These are phyloP conservation scores for Phaffia tasmanica DNA, from an alignment of 768 basidiomycete genomes.

Conservation along the genomic window DNA sequence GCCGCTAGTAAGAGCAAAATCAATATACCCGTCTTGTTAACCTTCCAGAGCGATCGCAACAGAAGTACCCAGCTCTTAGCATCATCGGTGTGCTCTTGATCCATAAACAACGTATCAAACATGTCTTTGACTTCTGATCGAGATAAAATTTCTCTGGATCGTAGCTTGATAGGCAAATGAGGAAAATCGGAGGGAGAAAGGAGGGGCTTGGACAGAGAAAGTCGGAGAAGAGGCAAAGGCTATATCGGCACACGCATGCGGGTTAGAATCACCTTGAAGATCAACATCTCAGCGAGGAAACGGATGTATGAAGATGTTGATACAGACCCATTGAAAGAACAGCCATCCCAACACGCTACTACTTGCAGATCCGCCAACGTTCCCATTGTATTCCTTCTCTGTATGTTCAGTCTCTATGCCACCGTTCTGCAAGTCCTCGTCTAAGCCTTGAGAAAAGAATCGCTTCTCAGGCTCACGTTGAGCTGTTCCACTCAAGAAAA, in stretches of 20 bases:
- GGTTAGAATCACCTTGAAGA: no score
- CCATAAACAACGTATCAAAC: background rate
- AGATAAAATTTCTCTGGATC: conserved; percentile 3
- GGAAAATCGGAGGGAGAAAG: conserved; percentile 13
- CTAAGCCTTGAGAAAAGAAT: background rate
- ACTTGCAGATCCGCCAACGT: background rate
- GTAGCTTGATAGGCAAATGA: background rate
- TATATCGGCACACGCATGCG: no score
- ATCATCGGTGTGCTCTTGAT: background rate
- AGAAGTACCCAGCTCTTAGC: background rate
- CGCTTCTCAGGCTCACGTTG: background rate
- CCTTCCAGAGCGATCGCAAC: background rate
- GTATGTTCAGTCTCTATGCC: background rate
- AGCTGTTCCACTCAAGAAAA: background rate
- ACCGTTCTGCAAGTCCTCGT: no score
- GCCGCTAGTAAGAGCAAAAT: conserved; percentile 5
- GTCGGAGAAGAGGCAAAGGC: no score
- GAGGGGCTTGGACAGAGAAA: background rate
- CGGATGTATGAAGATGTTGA: background rate
- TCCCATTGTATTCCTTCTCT: background rate
- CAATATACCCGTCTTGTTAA: conserved; percentile 1
- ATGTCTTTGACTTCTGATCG: background rate
- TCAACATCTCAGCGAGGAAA: no score
- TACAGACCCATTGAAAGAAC: conserved; percentile 17
- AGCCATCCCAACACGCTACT: conserved; percentile 1